Percentiles rank a stretch among this genome's conserved stretches.
phyloP scores from a whole-genome alignment of 2,329 filamentous ascomycete species.

The Colletotrichum gigasporum region DNA sequence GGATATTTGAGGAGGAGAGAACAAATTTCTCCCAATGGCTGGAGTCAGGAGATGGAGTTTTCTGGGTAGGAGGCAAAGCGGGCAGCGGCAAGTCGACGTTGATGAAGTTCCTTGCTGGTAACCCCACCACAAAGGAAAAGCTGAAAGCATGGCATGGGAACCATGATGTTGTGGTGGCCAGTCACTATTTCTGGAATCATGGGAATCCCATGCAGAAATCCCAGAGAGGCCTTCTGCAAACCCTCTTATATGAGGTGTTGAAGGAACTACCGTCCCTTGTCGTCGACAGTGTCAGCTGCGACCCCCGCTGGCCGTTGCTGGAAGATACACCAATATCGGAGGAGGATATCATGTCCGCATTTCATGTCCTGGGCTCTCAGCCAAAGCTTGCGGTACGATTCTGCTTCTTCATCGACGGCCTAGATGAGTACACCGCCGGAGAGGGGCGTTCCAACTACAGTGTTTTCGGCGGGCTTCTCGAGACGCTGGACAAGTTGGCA shows the following conservation, averaged over 20 bases:
- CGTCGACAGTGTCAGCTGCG: not conserved
- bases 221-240: conserved; percentile 47
- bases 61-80: conserved; percentile 54
- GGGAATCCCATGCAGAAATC: conserved; percentile 50
- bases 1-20: conserved; percentile 46
- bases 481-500: conserved; percentile 36
- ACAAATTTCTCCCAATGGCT: conserved; percentile 37
- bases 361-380: not conserved
- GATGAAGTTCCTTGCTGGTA: conserved; percentile 51
- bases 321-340: not conserved
- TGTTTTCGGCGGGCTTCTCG: conserved; percentile 37
- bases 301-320: not conserved
- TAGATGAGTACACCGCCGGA: conserved; percentile 41
- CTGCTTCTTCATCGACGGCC: conserved; percentile 42
- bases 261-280: not conserved
- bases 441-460: conserved; percentile 35
- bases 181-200: conserved; percentile 53
- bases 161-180: conserved; percentile 40
- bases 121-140: conserved; percentile 36
- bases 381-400: conserved; percentile 20
- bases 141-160: conserved; percentile 45
- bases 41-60: conserved; percentile 32
- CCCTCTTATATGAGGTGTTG: conserved; percentile 26
- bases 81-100: conserved; percentile 58
- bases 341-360: not conserved